Evolutionary conservation across 164 flowering plant genomes (phyloP).

Genomic region (Vitis vinifera): DNA sequence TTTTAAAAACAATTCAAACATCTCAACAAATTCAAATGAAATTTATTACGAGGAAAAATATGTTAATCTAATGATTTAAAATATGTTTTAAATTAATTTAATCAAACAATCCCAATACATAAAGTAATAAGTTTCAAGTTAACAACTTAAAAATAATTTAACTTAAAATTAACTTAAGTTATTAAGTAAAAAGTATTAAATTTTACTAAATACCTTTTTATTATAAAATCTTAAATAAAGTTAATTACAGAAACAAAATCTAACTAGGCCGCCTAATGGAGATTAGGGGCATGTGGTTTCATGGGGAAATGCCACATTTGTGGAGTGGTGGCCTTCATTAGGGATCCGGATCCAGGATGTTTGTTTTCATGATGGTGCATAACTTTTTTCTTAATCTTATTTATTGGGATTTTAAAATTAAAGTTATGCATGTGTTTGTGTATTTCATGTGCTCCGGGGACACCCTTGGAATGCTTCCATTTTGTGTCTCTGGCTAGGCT

Average conservation of each 20-base stretch:
- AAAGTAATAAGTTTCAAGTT: no score
- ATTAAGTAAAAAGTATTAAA: no score
- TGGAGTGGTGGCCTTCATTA: not conserved
- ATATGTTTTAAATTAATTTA: no score
- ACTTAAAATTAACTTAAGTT: no score
- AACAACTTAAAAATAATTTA: no score
- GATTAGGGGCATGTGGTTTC: conserved; percentile 1
- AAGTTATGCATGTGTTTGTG: not conserved
- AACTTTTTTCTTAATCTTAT: not conserved
- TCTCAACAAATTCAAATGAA: no score
- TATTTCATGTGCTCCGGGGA: conserved; percentile 4
- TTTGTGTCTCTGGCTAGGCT: conserved; percentile 1
- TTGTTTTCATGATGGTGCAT: not conserved
- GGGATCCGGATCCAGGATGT: conserved; percentile 12
- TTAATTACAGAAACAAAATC: not conserved
- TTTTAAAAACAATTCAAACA: no score
- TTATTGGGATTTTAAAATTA: conserved; percentile 12
- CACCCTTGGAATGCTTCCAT: conserved; percentile 15
- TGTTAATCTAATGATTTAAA: no score
- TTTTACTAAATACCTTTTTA: no score
- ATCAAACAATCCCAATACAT: no score
- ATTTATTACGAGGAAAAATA: no score
- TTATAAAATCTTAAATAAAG: not conserved
- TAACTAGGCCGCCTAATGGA: not conserved
- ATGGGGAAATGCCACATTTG: not conserved